Base-by-base conservation (phyloP, 2,329 filamentous ascomycete genomes). In the Harringtonia aguacate region DNA sequence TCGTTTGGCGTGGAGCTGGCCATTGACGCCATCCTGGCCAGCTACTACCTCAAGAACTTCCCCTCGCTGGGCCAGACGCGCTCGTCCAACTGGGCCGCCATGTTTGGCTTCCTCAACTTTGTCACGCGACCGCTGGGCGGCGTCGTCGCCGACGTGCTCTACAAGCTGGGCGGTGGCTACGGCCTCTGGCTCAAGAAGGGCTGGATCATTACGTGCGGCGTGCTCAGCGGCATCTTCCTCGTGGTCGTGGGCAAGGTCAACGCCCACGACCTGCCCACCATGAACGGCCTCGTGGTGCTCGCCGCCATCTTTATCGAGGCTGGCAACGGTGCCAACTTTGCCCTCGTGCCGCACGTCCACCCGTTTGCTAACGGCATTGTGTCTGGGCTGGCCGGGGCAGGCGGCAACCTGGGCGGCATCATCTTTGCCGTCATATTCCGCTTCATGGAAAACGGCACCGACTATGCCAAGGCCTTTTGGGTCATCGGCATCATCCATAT, bases 321-420 rank as follows among this genome's bases (percentile, higher is more conserved):
- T 2, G 81, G 80, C 35, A 95, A 95, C 58, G 89, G 89, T 1
- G 80, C 86, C 34, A 92, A 86, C 64, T 95, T 92, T 61, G 78
- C 86, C 0, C 72, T 95, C 7, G 82, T 95, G 21, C 87, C 88
- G 4, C 89, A 95, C 58, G 82, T 94, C 2, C 84, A 89, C 61
- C 86, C 86, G 1, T 74, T 73, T 48, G 85, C 86, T 48, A 95
- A 94, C 61, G 88, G 86, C 14, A 59, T 74, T 45, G 73, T 95
- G 8, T 85, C 82, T 1, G 88, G 88, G 13, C 67, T 85, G 30
- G 82, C 86, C 0, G 89, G 89, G 10, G 87, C 84, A 0, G 70
- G 75, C 9, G 88, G 89, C 1, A 95, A 95, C 56, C 61, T 95
- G 10, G 89, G 89, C 4, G 89, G 89, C 13, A 78, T 95, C 41